Conservation (phyloP, 345 rosid genomes). For the Arabidopsis thaliana region DNA sequence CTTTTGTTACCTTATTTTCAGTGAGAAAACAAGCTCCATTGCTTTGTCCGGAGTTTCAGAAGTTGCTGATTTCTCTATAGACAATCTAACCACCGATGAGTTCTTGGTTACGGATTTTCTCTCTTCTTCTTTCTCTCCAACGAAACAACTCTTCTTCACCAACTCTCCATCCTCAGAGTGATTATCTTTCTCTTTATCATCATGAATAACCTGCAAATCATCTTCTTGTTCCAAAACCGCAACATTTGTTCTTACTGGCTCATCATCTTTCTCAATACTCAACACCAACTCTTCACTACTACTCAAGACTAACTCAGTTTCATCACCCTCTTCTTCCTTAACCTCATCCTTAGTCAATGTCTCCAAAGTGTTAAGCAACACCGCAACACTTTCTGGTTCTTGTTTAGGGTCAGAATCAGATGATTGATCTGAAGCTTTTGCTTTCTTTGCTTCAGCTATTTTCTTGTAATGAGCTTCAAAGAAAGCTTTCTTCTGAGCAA, state of each 20-base stretch:
- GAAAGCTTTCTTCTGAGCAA: conserved; percentile 86
- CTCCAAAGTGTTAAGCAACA: conserved; percentile 40
- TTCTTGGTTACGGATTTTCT: conserved; percentile 15
- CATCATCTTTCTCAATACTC: conserved; percentile 23
- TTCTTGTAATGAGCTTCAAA: conserved; percentile 82
- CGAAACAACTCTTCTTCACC: conserved; percentile 19
- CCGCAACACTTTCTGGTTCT: conserved; percentile 31
- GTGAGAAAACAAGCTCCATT: conserved; percentile 19
- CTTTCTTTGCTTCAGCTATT: conserved; percentile 70
- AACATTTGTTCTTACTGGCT: background rate
- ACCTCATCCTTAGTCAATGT: conserved; percentile 38
- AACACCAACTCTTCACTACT: conserved; percentile 20
- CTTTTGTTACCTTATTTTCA: conserved; percentile 37
- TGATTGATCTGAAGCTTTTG: conserved; percentile 45
- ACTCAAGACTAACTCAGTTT: conserved; percentile 1
- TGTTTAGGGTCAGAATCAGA: background rate
- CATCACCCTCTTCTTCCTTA: conserved; percentile 32
- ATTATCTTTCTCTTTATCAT: conserved; percentile 7
- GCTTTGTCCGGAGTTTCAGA: conserved; percentile 25
- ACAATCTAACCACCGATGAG: conserved; percentile 12
- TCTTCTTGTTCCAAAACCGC: conserved; percentile 34
- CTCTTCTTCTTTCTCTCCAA: conserved; percentile 24
- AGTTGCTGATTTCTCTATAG: conserved; percentile 27
- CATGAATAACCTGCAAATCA: conserved; percentile 16
- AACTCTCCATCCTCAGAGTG: conserved; percentile 3